Evolutionary conservation across 495 filamentous ascomycete genomes (phyloP).

Genomic region (Podospora didyma): DNA sequence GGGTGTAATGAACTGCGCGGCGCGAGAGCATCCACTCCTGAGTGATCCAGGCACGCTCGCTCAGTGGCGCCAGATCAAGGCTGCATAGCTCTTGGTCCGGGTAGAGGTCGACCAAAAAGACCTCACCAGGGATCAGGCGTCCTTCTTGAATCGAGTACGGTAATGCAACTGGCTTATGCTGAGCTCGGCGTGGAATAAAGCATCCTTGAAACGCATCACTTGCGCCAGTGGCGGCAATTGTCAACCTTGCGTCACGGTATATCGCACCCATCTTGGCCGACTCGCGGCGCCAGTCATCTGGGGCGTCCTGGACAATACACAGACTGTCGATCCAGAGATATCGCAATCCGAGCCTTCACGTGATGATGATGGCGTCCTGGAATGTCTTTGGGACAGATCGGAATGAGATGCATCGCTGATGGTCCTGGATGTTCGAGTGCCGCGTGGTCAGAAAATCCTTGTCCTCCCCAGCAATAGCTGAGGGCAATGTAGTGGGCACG

Average conservation of each 20-base stretch:
- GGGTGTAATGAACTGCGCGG: constrained; percentile 2
- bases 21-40: constrained; percentile 8
- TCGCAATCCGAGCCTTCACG: constrained; percentile 11
- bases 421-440: neutral
- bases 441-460: neutral
- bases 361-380: constrained; percentile 9
- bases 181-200: neutral
- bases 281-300: constrained; percentile 28
- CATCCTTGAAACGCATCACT: constrained; percentile 1
- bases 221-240: constrained; percentile 2
- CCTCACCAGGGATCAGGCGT: neutral
- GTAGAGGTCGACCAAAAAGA: neutral
- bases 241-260: constrained; percentile 25
- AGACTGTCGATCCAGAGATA: constrained; percentile 37
- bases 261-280: constrained; percentile 23
- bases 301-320: constrained; percentile 33
- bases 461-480: constrained; percentile 15
- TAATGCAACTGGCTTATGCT: neutral
- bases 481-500: neutral
- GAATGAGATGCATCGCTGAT: neutral
- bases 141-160: neutral
- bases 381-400: constrained; percentile 5
- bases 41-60: constrained; percentile 1
- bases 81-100: neutral
- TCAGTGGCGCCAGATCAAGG: neutral